Percentiles rank a stretch among this genome's conserved stretches.
Evolutionary conservation across 1,139 yeast species (phyloP).

Genomic region (Suhomyces guaymorum): DNA sequence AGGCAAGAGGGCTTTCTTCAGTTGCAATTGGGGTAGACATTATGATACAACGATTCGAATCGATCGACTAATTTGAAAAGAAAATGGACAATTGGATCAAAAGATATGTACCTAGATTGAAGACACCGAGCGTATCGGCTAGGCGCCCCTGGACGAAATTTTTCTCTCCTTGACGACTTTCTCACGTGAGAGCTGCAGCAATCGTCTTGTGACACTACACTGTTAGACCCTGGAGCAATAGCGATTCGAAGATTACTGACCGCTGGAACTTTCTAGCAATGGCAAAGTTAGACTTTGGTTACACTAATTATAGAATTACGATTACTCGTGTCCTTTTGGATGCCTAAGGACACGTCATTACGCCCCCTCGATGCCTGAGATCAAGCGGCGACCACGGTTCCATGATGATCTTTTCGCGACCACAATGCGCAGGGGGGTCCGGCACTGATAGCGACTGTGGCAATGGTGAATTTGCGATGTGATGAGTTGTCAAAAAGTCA

Average conservation of each 20-base stretch:
- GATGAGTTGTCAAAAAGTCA: too few relatives aligned
- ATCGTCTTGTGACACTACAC: conserved; percentile 13
- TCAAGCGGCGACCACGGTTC: not conserved
- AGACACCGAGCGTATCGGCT: conserved; percentile 10
- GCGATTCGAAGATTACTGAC: too few relatives aligned
- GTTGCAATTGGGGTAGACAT: conserved; percentile 20
- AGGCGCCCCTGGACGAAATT: conserved; percentile 15
- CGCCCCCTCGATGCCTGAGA: not conserved
- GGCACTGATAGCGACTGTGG: too few relatives aligned
- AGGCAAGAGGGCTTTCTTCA: conserved; percentile 17
- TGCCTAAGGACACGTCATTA: too few relatives aligned
- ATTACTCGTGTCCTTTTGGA: too few relatives aligned
- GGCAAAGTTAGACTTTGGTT: too few relatives aligned
- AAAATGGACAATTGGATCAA: conserved; percentile 4
- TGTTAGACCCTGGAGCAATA: conserved; percentile 2
- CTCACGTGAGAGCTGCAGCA: conserved; percentile 12
- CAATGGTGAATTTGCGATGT: too few relatives aligned
- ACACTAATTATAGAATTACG: too few relatives aligned
- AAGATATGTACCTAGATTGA: conserved; percentile 6
- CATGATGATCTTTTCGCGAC: not conserved
- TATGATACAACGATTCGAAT: conserved; percentile 4
- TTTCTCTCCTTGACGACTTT: conserved; percentile 13
- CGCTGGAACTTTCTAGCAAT: too few relatives aligned
- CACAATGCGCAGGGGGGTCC: not conserved
- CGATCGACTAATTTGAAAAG: conserved; percentile 3